Base-by-base conservation (phyloP, 1,284 basidiomycete genomes). In the Ganoderma sp. region DNA sequence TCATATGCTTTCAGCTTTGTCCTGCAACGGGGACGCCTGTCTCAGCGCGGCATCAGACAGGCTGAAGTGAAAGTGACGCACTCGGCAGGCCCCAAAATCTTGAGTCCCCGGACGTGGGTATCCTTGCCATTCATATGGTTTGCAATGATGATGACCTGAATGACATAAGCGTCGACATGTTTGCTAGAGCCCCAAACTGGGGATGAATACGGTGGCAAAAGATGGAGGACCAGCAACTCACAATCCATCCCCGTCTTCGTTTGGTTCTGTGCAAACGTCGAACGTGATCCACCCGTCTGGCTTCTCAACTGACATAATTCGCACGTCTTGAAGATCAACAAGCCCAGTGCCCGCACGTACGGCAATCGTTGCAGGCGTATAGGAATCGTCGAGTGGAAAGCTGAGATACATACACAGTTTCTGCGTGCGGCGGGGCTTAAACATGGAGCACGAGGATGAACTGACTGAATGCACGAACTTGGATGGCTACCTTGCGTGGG, bases 81-180 rank as follows among this genome's bases (percentile, higher is more conserved):
- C 96, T 91, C 90, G 8, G 88, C 78, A 2, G 96, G 93, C 0
- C 96, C 97, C 69, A 96, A 90, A 28, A 99, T 87, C 64, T 87
- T 89, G 54, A 99, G 80, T 1, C 96, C 95, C 22, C 98, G 89
- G 17, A 99, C 93, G 80, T 99, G 98, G 10, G 98, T 99, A 80
- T 99, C 98, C 79, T 99, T 99, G 3, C 98, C 98, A 74, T 97
- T 98, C 87, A 98, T 92, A 77, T 99, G 96, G 77, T 99, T 99
- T 25, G 93, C 91, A 25, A 96, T 84, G 65, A 99, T 89, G 68
- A 97, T 91, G 41, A 99, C 85, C 76, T 99, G 96, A 5, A 99
- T 80, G 14, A 98, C 88, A 78, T 97, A 97, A 1, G 94, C 94
- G 71, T 93, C 89, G 14, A 99, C 87, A 0, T 95, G 91, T 76